phyloP scores from a whole-genome alignment of 768 basidiomycete species.

The Lentinula edodes region DNA sequence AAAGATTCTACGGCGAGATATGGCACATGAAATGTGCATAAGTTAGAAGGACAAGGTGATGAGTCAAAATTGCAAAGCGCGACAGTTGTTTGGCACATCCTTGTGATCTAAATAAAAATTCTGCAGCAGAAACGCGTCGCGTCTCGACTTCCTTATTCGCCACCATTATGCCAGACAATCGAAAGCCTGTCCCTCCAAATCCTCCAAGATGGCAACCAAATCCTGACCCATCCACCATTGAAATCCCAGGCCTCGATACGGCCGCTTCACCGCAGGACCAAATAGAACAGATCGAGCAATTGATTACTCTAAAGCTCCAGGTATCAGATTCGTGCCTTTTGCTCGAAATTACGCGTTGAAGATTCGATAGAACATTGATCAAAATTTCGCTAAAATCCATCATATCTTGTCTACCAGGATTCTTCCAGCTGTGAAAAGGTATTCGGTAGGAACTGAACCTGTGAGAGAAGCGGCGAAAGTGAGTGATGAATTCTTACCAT shows the following conservation, averaged over 20 bases:
- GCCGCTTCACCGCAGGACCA: slow-evolving; percentile 70
- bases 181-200: slow-evolving; percentile 45
- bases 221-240: slow-evolving; percentile 55
- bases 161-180: slow-evolving; percentile 6
- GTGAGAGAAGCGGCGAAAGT: slow-evolving; percentile 90
- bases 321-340: slow-evolving; percentile 25
- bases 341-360: slow-evolving; percentile 3
- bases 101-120: not conserved
- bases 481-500: slow-evolving; percentile 15
- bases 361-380: slow-evolving; percentile 71
- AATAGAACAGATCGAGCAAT: slow-evolving; percentile 92
- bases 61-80: not conserved
- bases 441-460: slow-evolving; percentile 81
- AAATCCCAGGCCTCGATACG: slow-evolving; percentile 68
- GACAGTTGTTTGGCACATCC: not conserved
- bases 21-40: not conserved
- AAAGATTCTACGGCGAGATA: not conserved
- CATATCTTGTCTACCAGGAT: slow-evolving; percentile 74
- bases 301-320: slow-evolving; percentile 90
- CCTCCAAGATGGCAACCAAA: slow-evolving; percentile 65
- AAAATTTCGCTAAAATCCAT: slow-evolving; percentile 89
- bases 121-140: not conserved
- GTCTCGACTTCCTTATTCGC: not conserved
- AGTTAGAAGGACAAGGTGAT: not conserved
- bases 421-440: slow-evolving; percentile 85